Evolutionary conservation across 2,329 filamentous ascomycete genomes (phyloP).

Genomic region (Trichophyton rubrum): DNA sequence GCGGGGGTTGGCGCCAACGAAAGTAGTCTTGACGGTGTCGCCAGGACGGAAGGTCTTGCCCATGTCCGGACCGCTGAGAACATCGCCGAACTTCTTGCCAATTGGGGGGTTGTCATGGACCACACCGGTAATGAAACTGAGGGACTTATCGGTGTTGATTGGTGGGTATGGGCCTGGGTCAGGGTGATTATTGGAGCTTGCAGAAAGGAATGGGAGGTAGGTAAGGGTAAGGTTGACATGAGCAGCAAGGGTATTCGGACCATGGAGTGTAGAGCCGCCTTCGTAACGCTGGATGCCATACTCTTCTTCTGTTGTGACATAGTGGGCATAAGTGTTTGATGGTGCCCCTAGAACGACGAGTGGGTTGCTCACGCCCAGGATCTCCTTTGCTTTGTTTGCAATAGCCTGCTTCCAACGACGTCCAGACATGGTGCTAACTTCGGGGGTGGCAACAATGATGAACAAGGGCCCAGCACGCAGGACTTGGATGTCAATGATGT

Average conservation of each 20-base stretch:
- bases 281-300: constrained; percentile 82
- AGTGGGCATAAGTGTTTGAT: constrained; percentile 82
- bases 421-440: constrained; percentile 86
- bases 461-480: constrained; percentile 74
- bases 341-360: constrained; percentile 79
- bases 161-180: constrained; percentile 54
- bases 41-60: constrained; percentile 47
- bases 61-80: constrained; percentile 44
- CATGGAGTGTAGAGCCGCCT: constrained; percentile 84
- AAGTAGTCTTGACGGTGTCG: constrained; percentile 51
- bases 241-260: constrained; percentile 66
- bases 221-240: constrained; percentile 77
- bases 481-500: constrained; percentile 78
- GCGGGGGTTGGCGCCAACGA: constrained; percentile 78
- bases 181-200: constrained; percentile 32
- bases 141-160: constrained; percentile 61
- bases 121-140: constrained; percentile 70
- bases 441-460: constrained; percentile 72
- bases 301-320: constrained; percentile 66
- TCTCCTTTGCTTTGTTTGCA: constrained; percentile 39
- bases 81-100: constrained; percentile 58
- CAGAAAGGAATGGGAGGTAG: constrained; percentile 54
- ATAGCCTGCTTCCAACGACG: constrained; percentile 72
- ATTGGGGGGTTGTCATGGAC: constrained; percentile 57
- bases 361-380: constrained; percentile 42